Conservation (phyloP, 176 grass and related monocot genomes). For the Chloris gayana region DNA sequence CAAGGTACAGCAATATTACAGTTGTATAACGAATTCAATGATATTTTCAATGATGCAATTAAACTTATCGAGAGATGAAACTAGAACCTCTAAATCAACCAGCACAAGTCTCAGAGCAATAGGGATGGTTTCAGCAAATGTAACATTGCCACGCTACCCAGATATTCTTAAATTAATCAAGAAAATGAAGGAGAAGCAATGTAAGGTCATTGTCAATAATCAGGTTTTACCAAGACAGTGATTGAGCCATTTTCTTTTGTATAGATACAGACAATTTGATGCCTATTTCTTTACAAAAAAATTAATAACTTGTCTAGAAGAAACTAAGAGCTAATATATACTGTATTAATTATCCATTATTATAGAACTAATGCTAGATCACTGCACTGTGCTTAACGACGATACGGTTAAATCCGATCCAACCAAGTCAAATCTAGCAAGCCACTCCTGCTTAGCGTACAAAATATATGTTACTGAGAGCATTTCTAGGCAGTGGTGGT, state of each 20-base stretch:
- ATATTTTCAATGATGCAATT: neutral
- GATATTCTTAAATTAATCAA: neutral
- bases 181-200: neutral
- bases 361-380: neutral
- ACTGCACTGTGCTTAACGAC: neutral
- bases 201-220: too few relatives aligned
- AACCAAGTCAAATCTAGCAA: neutral
- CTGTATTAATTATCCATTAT: neutral
- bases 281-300: too few relatives aligned
- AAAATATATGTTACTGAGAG: neutral
- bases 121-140: neutral
- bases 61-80: neutral
- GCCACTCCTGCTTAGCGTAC: neutral
- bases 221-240: too few relatives aligned
- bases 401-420: neutral
- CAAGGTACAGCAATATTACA: neutral
- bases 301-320: too few relatives aligned
- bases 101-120: neutral
- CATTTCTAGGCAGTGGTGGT: too few relatives aligned
- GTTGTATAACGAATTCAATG: neutral
- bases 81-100: neutral
- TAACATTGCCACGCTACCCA: neutral
- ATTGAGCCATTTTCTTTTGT: too few relatives aligned
- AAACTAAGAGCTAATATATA: neutral
- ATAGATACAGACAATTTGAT: too few relatives aligned